These are phyloP conservation scores for Verticillium albo-atrum DNA, from an alignment of 2,329 filamentous ascomycete species.

Conservation along the genomic window DNA sequence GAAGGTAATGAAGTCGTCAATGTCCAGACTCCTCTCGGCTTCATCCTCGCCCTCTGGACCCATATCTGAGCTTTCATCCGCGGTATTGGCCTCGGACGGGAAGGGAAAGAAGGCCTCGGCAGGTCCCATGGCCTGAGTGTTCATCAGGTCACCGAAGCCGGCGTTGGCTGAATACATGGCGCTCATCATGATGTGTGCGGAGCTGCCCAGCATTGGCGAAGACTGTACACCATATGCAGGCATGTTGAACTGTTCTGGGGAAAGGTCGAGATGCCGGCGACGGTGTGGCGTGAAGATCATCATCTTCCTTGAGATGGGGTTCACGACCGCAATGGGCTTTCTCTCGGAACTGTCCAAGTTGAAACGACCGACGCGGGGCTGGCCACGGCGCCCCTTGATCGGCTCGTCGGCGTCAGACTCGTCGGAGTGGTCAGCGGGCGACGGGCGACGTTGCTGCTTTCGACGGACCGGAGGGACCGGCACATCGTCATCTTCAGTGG, in stretches of 20 bases:
- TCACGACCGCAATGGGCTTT: slow-evolving; percentile 55
- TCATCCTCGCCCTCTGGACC: slow-evolving; percentile 59
- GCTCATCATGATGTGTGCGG: slow-evolving; percentile 74
- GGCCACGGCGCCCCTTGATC: slow-evolving; percentile 41
- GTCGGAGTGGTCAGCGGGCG: slow-evolving; percentile 25
- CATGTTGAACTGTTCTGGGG: slow-evolving; percentile 50
- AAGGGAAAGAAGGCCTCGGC: slow-evolving; percentile 74
- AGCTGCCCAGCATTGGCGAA: slow-evolving; percentile 59
- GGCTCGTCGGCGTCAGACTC: slow-evolving; percentile 46
- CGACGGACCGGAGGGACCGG: slow-evolving; percentile 44
- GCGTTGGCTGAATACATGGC: slow-evolving; percentile 59
- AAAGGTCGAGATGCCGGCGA: slow-evolving; percentile 44
- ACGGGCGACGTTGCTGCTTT: slow-evolving; percentile 40
- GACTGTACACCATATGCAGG: slow-evolving; percentile 32
- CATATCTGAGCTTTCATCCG: slow-evolving; percentile 42
- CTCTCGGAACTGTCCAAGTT: slow-evolving; percentile 48
- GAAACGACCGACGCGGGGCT: slow-evolving; percentile 51
- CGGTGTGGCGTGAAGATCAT: slow-evolving; percentile 58
- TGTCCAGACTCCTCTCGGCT: slow-evolving; percentile 57
- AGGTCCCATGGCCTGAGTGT: slow-evolving; percentile 65
- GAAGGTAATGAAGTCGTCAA: slow-evolving; percentile 71
- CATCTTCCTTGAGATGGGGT: slow-evolving; percentile 55
- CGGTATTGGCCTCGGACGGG: slow-evolving; percentile 42
- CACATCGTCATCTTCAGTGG: slow-evolving; percentile 54
- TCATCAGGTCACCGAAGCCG: slow-evolving; percentile 49